Evolutionary conservation across 2,329 filamentous ascomycete genomes (phyloP), one percentile per base, ranked within the genome.

Genomic region (Cladosporium sp.): DNA sequence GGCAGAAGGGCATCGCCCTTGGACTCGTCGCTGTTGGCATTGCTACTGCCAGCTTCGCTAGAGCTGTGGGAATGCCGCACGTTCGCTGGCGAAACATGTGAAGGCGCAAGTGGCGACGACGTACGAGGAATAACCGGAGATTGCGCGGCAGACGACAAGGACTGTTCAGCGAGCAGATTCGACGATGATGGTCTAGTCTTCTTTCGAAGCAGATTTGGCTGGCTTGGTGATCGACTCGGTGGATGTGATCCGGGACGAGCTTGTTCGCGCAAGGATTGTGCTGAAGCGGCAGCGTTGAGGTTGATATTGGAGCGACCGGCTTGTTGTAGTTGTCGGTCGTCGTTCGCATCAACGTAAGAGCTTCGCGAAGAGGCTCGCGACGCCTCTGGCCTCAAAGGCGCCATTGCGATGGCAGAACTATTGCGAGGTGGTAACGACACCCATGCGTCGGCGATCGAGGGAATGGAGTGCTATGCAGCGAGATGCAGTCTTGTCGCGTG

Each of bases 221-320:
- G 58, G 36, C 58, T 60, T 17, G 54, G 40, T 17, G 53, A 56
- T 47, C 57, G 49, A 48, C 55, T 59, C 12, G 58, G 48, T 34
- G 55, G 42, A 25, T 56, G 57, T 22, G 63, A 61, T 19, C 35
- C 51, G 19, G 63, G 57, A 45, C 63, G 64, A 17, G 64, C 60
- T 28, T 64, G 62, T 61, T 69, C 64, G 42, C 68, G 66, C n/a
- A 73, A 50, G n/a, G 68, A 67, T 52, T 70, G 68, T 48, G 69
- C 69, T 22, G 69, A 71, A 13, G 66, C 65, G 17, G 70, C 67
- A 12, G 70, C 70, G 53, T 68, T 65, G 40, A 71, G 61, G 49
- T 65, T 68, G 45, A 62, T 62, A 9, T 68, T 51, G 15, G 68
- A 67, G 5, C 71, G 68, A 9, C 70, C 71, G n/a, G 69, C 68